Evolutionary conservation across 345 rosid species (phyloP), one percentile per base, ranked within the genome.

Genomic region (Hypericum perforatum): DNA sequence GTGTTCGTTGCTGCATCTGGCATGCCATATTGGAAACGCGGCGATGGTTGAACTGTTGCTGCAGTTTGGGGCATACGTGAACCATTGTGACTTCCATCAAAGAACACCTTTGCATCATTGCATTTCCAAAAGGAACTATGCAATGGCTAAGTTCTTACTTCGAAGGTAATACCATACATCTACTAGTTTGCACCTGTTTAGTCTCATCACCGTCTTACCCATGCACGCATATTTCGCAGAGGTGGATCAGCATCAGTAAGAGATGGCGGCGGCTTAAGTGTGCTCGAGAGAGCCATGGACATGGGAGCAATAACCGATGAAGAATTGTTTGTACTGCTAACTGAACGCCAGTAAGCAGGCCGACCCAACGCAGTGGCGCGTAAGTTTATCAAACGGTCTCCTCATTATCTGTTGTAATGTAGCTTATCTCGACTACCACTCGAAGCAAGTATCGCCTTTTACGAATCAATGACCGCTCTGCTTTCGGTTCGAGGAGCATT

Each of bases 301-400:
- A 84, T 74, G 74, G 97, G 97, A 58, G 88, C 97, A 16, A 86
- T 90, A 48, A 71, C 86, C 4, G 94, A 90, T 46, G 97, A 90
- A 58, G 83, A 86, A 65, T 76, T 90, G 37, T 86, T 90, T 63
- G 67, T 90, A 63, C 48, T 82, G 68, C 88, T 90, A 37, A 71
- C 83, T 2, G 94, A 80, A 66, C 67, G 76, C 69, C 45, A 70
- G 45, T 69, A 54, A 61, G 16, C 32, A 22, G 32, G 32, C 32
- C 32, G 32, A 22, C 32, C 32, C 1, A n/a, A n/a, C n/a, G n/a
- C 2, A 22, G 32, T 22, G 4, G 32, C 32, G 32, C 32, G 32
- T 22, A 22, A 22, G 32, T 22, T 22, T 22, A 22, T 22, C 32
- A 4, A 22, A 22, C 32, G 2, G 1, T 22, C 32, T 22, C 32